These are phyloP conservation scores for Solanum hybrid DNA, from an alignment of 305 asterid species.

Conservation along the genomic window DNA sequence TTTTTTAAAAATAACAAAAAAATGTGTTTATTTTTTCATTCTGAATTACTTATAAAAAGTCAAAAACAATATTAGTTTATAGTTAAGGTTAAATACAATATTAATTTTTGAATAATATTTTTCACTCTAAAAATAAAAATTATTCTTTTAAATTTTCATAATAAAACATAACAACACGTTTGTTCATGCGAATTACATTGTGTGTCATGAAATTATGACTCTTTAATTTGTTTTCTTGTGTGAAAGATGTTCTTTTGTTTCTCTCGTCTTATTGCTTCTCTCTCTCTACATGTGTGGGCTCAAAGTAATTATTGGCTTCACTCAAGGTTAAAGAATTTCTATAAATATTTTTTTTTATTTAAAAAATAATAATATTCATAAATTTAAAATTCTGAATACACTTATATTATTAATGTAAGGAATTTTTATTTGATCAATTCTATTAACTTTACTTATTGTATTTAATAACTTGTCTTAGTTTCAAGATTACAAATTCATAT, in stretches of 20 bases:
- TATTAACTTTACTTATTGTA: not conserved
- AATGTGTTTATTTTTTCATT: too few species aligned
- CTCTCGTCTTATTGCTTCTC: constrained; percentile 3
- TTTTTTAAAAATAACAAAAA: too few species aligned
- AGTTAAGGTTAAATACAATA: too few species aligned
- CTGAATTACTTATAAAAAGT: accelerated
- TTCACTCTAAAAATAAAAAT: too few species aligned
- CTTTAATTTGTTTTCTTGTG: constrained; percentile 13
- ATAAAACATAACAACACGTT: not conserved
- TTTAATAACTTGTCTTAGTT: not conserved
- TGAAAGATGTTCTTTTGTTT: constrained; percentile 12
- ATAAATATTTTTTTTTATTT: too few species aligned
- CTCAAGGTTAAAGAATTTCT: not conserved
- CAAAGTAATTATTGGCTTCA: not conserved
- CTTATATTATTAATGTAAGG: not conserved
- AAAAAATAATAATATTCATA: too few species aligned
- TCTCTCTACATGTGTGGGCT: constrained; percentile 7
- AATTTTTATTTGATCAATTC: not conserved
- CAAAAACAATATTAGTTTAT: accelerated
- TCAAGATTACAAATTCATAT: not conserved
- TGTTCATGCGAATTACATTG: constrained; percentile 20
- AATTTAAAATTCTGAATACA: not conserved
- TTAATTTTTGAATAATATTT: accelerated
- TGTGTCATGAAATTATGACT: constrained; percentile 11
- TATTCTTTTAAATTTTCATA: too few species aligned